Evolutionary conservation across 352 stramenopile species (phyloP), one percentile per base, ranked within the genome.

Genomic region (Phytophthora aleatoria): DNA sequence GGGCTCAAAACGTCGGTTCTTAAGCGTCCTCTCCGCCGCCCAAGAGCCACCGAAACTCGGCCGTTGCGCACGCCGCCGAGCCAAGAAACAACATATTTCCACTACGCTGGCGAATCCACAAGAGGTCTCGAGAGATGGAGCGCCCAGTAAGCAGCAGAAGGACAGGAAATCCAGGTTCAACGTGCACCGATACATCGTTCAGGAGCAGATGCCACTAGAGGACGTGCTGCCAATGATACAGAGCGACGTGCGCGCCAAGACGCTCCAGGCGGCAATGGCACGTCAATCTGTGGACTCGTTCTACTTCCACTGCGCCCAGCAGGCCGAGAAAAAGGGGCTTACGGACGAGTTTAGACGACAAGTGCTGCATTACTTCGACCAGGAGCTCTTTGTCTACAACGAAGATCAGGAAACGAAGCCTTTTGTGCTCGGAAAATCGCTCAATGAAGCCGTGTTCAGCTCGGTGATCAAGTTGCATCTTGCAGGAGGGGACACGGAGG

Each of bases 271-370:
- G 13, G 57, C 51, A 3, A 61, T 55, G 8, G 59, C 75, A 27
- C 76, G 80, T 13, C 71, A 87, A 50, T 81, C 80, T 2, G 74
- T 93, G 20, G 82, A 93, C 66, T 71, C 73, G 58, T 91, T 93
- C 58, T 93, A 87, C 73, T 90, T 89, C 54, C 70, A 90, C 50
- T 93, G 84, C 45, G 79, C 74, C n/a, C 73, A 87, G 50, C 67
- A 77, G 30, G 67, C 73, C n/a, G 52, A 74, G 26, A 58, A 54
- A 31, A 61, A 50, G 30, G 43, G 43, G 11, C 66, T 91, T 30
- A 16, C 64, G 31, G 39, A 73, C 1, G 28, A 35, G 0, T 79
- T 87, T 28, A 43, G 68, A 44, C 61, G 63, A 1, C 31, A 76
- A 56, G 64, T 90, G 31, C 59, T 91, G 44, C 49, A n/a, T 24